Base-by-base conservation (phyloP, 2,329 filamentous ascomycete species). In the Penicillium crustosum region DNA sequence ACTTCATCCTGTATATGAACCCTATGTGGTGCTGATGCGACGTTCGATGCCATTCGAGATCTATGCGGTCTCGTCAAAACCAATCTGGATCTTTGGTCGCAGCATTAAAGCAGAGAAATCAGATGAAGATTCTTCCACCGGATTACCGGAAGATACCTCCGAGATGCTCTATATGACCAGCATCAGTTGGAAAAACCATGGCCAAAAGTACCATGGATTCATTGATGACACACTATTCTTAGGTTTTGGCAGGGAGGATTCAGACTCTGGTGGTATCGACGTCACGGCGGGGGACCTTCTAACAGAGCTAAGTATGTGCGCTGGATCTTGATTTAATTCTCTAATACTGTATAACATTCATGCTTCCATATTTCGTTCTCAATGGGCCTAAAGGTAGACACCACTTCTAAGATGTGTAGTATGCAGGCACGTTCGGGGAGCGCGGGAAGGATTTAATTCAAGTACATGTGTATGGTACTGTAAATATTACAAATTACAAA, bases 111-210 rank as follows among this genome's bases (percentile, higher is more conserved):
- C 64, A 64, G 12, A 61, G 69, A 50, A 64, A 64, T 0, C 68
- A 73, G 23, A 68, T 59, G n/a, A 66, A 43, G 57, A 8, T 35
- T 23, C 27, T 33, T 29, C 38, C 3, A 42, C 49, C 0, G 49
- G 5, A 25, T 43, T 25, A 33, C 49, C n/a, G 57, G 53, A 59
- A 63, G 67, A 70, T 1, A 74, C 77, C 25, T 79, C 78, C 0
- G 81, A 85, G 63, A 84, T 86, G 82, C 71, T 86, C 29, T 86
- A 85, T 59, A 73, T 86, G 0, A 86, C 82, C 0, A 82, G 78
- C 0, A 79, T 85, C 33, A 82, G 77, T 58, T 87, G 84, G 84
- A 84, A 80, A 66, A 66, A 60, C 0, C 68, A 69, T 0, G 76
- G 75, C 0, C 70, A 77, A 59, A 78, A 67, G 31, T 86, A 86